A percentile compares a stretch with the other conserved stretches of the same genome.
phyloP scores from a whole-genome alignment of 352 stramenopile species.

The Saprolegnia parasitica region DNA sequence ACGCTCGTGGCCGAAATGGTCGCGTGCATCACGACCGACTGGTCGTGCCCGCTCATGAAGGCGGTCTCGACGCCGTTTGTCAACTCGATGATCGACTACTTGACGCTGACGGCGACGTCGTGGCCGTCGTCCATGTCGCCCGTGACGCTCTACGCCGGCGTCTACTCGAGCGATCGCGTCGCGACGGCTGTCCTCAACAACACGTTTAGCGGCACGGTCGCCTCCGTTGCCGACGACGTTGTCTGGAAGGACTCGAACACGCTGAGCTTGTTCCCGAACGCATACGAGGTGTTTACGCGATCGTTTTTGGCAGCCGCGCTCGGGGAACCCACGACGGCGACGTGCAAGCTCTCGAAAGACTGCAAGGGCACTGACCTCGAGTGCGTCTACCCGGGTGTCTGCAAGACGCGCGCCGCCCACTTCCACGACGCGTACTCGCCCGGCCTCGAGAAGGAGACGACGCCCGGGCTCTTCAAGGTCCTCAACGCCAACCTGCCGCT shows the following conservation, averaged over 20 bases:
- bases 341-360: slow-evolving; percentile 53
- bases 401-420: slow-evolving; percentile 46
- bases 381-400: slow-evolving; percentile 75
- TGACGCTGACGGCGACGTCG: slow-evolving; percentile 40
- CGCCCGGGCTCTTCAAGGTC: slow-evolving; percentile 49
- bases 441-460: slow-evolving; percentile 48
- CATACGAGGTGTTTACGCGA: slow-evolving; percentile 74
- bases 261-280: slow-evolving; percentile 70
- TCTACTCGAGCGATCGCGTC: slow-evolving; percentile 28
- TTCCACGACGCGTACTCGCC: slow-evolving; percentile 78
- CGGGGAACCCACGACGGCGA: slow-evolving; percentile 34
- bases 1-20: slow-evolving; percentile 54
- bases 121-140: slow-evolving; percentile 53
- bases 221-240: slow-evolving; percentile 27
- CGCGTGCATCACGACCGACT: slow-evolving; percentile 55
- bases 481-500: slow-evolving; percentile 63
- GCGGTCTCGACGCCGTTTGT: slow-evolving; percentile 60
- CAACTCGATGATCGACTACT: slow-evolving; percentile 61
- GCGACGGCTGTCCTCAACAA: slow-evolving; percentile 16
- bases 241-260: slow-evolving; percentile 54
- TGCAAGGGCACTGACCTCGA: slow-evolving; percentile 56
- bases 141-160: slow-evolving; percentile 52
- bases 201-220: neutral
- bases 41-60: slow-evolving; percentile 65
- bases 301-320: slow-evolving; percentile 61